Evolutionary conservation across 129 eudicot species (phyloP).

Genomic region (Calendula officinalis): DNA sequence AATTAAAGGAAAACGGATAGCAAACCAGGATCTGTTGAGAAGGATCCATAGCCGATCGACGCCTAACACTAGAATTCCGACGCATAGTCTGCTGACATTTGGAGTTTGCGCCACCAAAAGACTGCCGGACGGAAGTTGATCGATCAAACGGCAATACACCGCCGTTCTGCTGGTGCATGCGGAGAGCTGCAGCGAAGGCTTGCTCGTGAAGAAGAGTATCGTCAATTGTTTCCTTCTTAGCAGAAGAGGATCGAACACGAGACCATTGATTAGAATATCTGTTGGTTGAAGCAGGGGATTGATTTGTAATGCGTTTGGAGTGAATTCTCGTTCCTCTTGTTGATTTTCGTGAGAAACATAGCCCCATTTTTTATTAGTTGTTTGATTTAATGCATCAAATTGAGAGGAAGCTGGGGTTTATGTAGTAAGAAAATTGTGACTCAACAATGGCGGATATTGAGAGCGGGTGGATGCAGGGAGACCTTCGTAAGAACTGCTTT

Average conservation of each 20-base stretch:
- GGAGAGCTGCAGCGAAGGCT: conserved; percentile 79
- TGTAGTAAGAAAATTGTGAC: background rate
- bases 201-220: conserved; percentile 52
- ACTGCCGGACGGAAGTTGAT: conserved; percentile 48
- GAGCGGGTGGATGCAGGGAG: background rate
- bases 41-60: conserved; percentile 74
- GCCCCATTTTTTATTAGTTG: conserved; percentile 39
- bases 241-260: conserved; percentile 55
- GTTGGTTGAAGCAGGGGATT: conserved; percentile 23
- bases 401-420: background rate
- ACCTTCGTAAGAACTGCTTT: conserved; percentile 3
- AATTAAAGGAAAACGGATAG: conserved; percentile 1
- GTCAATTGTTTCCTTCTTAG: conserved; percentile 39
- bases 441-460: conserved; percentile 7
- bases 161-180: conserved; percentile 63
- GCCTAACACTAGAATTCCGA: conserved; percentile 64
- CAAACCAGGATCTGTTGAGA: conserved; percentile 80
- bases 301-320: conserved; percentile 43
- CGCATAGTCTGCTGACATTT: conserved; percentile 42
- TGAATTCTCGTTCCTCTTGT: conserved; percentile 20
- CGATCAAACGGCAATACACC: conserved; percentile 52
- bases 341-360: conserved; percentile 54
- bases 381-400: background rate
- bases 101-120: conserved; percentile 28
- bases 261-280: conserved; percentile 55